Evolutionary conservation across 805 yeast species (phyloP).

Genomic region (Kuraishia borneana): DNA sequence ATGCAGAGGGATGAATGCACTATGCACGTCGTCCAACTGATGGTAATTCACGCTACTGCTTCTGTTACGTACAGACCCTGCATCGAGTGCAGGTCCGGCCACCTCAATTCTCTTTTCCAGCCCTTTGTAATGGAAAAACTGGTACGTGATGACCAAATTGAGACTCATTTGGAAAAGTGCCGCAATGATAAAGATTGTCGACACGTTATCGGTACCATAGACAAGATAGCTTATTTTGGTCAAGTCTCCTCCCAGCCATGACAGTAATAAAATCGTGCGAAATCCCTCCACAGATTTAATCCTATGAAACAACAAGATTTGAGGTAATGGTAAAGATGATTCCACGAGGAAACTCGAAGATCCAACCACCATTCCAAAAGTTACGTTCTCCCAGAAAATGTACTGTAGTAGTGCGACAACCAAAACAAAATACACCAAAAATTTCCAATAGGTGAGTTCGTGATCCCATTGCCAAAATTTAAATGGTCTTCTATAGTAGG

Average conservation of each 20-base stretch:
- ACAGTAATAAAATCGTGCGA: conserved; percentile 58
- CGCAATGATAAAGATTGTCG: conserved; percentile 53
- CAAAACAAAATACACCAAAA: conserved; percentile 32
- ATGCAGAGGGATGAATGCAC: too few species aligned
- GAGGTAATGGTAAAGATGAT: conserved; percentile 65
- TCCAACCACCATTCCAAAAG: conserved; percentile 18
- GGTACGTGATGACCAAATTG: conserved; percentile 64
- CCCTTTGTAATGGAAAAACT: conserved; percentile 51
- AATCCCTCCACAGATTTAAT: conserved; percentile 67
- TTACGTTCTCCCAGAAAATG: conserved; percentile 12
- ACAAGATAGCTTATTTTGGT: conserved; percentile 64
- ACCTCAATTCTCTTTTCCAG: conserved; percentile 6
- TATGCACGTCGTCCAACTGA: too few species aligned
- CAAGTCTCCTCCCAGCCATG: conserved; percentile 87
- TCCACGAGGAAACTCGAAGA: conserved; percentile 47
- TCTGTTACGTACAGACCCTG: conserved; percentile 9
- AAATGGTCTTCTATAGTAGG: conserved; percentile 51
- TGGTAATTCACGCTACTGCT: not conserved
- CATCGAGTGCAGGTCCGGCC: conserved; percentile 6
- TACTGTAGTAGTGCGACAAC: conserved; percentile 9
- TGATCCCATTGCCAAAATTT: conserved; percentile 84
- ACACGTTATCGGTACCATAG: conserved; percentile 66
- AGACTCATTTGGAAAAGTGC: conserved; percentile 70
- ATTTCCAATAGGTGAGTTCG: conserved; percentile 49
- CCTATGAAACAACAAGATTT: conserved; percentile 58